phyloP scores from a whole-genome alignment of 73 alveolate genomes.

The Paramecium pentaurelia region DNA sequence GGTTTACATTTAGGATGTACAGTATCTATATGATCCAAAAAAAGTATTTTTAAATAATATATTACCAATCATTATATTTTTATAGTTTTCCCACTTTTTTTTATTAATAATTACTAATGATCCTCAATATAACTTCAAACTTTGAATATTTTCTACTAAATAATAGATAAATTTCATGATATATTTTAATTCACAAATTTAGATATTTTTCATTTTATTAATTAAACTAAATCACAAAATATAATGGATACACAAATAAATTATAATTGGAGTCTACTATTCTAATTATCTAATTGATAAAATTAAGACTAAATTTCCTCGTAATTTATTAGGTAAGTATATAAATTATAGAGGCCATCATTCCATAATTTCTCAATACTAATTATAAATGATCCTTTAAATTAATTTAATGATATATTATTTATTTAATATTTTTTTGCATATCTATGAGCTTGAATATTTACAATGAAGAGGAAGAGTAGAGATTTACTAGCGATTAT shows the following conservation, averaged over 20 bases:
- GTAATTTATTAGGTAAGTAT: not conserved
- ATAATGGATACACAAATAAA: not conserved
- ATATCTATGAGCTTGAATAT: not conserved
- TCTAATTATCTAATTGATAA: not conserved
- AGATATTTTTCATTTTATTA: not conserved
- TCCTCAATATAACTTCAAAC: not conserved
- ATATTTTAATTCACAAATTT: not conserved
- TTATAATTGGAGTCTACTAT: not conserved
- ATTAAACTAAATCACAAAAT: not conserved
- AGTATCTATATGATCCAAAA: not conserved
- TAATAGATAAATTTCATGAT: not conserved
- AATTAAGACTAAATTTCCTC: not conserved
- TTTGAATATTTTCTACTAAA: not conserved
- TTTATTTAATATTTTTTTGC: no score
- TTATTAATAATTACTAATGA: not conserved
- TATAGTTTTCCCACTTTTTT: not conserved
- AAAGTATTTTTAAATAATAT: not conserved
- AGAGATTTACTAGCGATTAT: not conserved
- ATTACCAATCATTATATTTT: not conserved
- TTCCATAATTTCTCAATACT: not conserved
- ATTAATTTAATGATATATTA: not conserved
- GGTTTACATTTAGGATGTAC: slow-evolving; percentile 42
- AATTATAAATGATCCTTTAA: not conserved
- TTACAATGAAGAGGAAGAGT: not conserved
- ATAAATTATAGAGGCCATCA: not conserved